A percentile compares a stretch with the other conserved stretches of the same genome.
Conservation (phyloP, 208 protist species). For the Crithidia brevicula region DNA sequence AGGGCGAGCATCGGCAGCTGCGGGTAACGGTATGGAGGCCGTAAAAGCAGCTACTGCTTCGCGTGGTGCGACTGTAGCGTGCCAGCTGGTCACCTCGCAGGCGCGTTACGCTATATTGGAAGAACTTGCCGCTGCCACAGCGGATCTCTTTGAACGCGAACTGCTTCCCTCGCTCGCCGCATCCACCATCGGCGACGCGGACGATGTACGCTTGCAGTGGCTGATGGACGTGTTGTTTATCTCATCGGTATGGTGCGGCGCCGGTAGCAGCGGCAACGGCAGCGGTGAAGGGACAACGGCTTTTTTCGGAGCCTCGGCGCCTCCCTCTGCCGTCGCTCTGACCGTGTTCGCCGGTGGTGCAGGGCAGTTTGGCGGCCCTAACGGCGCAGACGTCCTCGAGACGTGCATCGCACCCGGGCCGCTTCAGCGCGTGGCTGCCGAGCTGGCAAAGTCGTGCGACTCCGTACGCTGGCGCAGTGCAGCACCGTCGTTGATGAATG, state of each 20-base stretch:
- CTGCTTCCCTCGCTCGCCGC: slow-evolving; percentile 6
- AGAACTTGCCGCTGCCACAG: slow-evolving; percentile 9
- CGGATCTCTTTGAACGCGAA: slow-evolving; percentile 19
- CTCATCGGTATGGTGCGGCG: slow-evolving; percentile 17
- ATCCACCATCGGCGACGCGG: slow-evolving; percentile 1
- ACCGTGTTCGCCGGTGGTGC: background rate
- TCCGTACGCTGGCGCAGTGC: slow-evolving; percentile 28
- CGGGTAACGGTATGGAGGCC: no score
- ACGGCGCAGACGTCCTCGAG: background rate
- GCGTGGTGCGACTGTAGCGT: background rate
- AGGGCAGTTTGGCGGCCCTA: background rate
- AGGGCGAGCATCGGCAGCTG: no score
- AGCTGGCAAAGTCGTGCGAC: slow-evolving; percentile 21
- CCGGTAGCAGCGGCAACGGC: background rate
- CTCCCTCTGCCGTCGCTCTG: no score
- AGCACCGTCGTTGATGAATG: slow-evolving; percentile 5
- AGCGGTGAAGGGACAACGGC: no score
- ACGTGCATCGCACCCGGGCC: slow-evolving; percentile 1
- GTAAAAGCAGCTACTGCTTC: background rate
- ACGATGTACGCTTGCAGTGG: slow-evolving; percentile 27
- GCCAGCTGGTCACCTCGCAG: slow-evolving; percentile 3
- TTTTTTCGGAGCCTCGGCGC: no score
- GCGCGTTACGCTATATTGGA: slow-evolving; percentile 8
- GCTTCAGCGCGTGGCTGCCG: slow-evolving; percentile 5
- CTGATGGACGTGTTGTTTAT: slow-evolving; percentile 19